Conservation (phyloP, 345 rosid genomes). For the Adansonia digitata region DNA sequence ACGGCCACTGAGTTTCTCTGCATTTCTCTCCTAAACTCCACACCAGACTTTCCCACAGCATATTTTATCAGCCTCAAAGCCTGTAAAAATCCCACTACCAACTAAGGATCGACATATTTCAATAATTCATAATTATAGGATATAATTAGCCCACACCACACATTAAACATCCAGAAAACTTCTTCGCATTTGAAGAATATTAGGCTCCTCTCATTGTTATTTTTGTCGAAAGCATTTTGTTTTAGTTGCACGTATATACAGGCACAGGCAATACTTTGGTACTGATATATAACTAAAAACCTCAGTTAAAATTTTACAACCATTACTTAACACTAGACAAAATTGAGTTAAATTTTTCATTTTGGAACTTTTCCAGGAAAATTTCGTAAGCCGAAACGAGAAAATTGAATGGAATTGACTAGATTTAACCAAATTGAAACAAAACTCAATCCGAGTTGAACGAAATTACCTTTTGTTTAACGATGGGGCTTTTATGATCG, state of each 20-base stretch:
- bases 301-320: background rate
- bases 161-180: background rate
- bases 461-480: conserved; percentile 79
- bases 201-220: background rate
- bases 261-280: background rate
- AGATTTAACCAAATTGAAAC: background rate
- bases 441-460: background rate
- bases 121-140: background rate
- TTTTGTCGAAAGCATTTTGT: background rate
- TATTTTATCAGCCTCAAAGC: conserved; percentile 80
- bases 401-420: background rate
- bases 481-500: conserved; percentile 85
- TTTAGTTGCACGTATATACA: background rate
- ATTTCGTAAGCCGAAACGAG: background rate
- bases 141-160: background rate
- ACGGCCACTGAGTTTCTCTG: conserved; percentile 80
- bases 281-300: background rate
- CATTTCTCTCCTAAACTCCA: conserved; percentile 92
- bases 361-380: background rate
- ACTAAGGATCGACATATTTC: background rate
- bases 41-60: conserved; percentile 80
- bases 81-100: conserved; percentile 12
- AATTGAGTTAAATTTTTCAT: background rate
- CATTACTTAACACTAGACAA: background rate
- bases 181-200: background rate